Base-by-base conservation (phyloP, 306 rosid genomes). In the Boehmeria nivea region DNA sequence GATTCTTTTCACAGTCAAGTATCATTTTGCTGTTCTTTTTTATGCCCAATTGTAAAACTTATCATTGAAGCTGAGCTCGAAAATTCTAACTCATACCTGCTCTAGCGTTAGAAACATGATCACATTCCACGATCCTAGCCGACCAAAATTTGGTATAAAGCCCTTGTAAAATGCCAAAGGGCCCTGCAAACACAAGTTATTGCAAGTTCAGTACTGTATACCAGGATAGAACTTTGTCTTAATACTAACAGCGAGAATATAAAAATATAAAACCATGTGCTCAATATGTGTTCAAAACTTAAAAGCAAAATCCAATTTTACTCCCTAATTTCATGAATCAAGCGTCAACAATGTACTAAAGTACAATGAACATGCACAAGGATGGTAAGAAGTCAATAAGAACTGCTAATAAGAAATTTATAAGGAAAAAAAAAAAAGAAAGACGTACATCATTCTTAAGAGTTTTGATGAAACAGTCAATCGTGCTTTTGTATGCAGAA, bases 61-160 rank as follows among this genome's bases (percentile, higher is more conserved):
- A 40, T 1, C 1, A 11, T 3, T 11, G 45, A 40, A n/a, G 17
- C 16, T 40, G 36, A 31, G 36, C 5, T 31, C 9, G 8, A 31
- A 31, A 40, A 40, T 40, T 54, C 49, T 8, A 66, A 54, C 6
- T 40, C 64, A 59, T 72, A 91, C 98, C 95, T 91, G 98, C 58
- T 91, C 98, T 65, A 91, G 71, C 53, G 98, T 87, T 65, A 91
- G 78, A 65, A 91, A 91, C 98, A 91, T 91, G 78, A 91, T 80
- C 75, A 91, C 98, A 50, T 91, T 91, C 98, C 98, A 91, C 3
- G 98, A 87, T 76, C 98, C 98, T 40, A 91, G 77, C 65, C 98
- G 81, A 60, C 96, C 94, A 42, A 84, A 91, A 74, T 87, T 87
- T 9, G 98, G 96, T 31, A 87, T 75, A 76, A 91, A 91, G 16